Percentiles rank a stretch among this genome's conserved stretches.
Evolutionary conservation across 257 asterid species (phyloP).

Genomic region (Solanum piurae): DNA sequence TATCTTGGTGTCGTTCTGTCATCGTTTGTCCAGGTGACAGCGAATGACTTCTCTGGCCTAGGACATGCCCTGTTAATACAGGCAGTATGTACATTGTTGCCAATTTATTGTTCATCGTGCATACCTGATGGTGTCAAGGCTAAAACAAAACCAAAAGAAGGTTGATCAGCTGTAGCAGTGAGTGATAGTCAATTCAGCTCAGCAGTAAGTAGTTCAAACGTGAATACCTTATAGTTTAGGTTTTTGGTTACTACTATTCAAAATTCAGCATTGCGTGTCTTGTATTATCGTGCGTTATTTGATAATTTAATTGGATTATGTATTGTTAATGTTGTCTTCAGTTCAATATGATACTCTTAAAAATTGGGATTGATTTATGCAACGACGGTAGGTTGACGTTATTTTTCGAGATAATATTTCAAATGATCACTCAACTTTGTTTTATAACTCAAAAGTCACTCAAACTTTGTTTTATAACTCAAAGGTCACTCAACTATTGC

Average conservation of each 20-base stretch:
- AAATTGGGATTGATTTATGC: not conserved
- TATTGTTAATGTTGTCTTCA: not conserved
- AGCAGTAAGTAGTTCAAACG: not conserved
- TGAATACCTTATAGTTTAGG: not conserved
- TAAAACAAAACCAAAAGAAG: slow-evolving; percentile 34
- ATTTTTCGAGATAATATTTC: no score
- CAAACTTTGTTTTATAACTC: no score
- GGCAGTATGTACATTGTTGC: slow-evolving; percentile 64
- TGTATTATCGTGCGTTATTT: not conserved
- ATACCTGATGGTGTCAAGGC: slow-evolving; percentile 48
- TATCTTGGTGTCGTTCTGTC: slow-evolving; percentile 82
- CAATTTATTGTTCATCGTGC: slow-evolving; percentile 52
- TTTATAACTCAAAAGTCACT: no score
- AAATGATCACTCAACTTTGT: no score
- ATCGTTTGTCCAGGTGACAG: slow-evolving; percentile 41
- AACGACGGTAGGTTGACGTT: not conserved
- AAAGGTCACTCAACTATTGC: no score
- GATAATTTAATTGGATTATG: not conserved
- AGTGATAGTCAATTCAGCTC: not conserved
- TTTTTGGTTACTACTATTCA: not conserved
- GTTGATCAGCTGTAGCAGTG: slow-evolving; percentile 6
- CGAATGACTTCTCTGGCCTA: slow-evolving; percentile 66
- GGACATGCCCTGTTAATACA: slow-evolving; percentile 53
- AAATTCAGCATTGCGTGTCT: not conserved
- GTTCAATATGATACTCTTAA: not conserved